Conservation (phyloP, 2,329 filamentous ascomycete species). For the Tolypocladium ophioglossoides region DNA sequence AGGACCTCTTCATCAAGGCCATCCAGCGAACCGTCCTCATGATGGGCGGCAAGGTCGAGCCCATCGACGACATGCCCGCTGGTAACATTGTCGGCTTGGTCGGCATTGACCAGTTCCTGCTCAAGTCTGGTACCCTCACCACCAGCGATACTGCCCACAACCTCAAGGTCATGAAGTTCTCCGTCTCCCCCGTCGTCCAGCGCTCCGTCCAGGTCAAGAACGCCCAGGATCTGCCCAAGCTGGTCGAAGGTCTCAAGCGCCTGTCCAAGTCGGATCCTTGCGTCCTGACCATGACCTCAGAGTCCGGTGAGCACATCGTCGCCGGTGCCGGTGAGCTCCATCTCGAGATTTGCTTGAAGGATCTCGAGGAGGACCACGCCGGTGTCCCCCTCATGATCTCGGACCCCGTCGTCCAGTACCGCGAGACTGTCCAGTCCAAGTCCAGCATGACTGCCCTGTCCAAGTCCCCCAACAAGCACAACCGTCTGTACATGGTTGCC, state of each 20-base stretch:
- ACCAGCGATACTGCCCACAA: slow-evolving; percentile 97
- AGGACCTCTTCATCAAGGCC: slow-evolving; percentile 97
- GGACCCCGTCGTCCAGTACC: slow-evolving; percentile 96
- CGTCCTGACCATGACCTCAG: slow-evolving; percentile 79
- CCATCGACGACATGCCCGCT: slow-evolving; percentile 96
- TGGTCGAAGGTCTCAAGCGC: slow-evolving; percentile 99
- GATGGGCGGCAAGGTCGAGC: slow-evolving; percentile 99
- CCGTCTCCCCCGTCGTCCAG: slow-evolving; percentile 96
- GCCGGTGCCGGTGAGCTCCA: slow-evolving; percentile 99
- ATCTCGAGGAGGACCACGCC: slow-evolving; percentile 98
- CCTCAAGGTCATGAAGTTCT: slow-evolving; percentile 99
- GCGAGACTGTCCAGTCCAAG: slow-evolving; percentile 78
- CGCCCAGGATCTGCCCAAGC: slow-evolving; percentile 98
- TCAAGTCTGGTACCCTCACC: slow-evolving; percentile 99
- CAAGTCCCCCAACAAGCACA: slow-evolving; percentile 99
- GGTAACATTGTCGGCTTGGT: slow-evolving; percentile 99
- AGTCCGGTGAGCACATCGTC: slow-evolving; percentile 97
- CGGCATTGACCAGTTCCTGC: slow-evolving; percentile 99
- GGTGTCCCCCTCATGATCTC: slow-evolving; percentile 96
- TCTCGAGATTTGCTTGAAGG: slow-evolving; percentile 99
- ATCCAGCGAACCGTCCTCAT: slow-evolving; percentile 99
- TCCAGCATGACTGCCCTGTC: slow-evolving; percentile 95
- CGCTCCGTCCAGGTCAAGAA: slow-evolving; percentile 99
- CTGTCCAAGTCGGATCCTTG: slow-evolving; percentile 99
- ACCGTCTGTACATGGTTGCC: slow-evolving; percentile 96